Evolutionary conservation across 805 yeast genomes (phyloP).

Genomic region (Clavispora phyllophila): DNA sequence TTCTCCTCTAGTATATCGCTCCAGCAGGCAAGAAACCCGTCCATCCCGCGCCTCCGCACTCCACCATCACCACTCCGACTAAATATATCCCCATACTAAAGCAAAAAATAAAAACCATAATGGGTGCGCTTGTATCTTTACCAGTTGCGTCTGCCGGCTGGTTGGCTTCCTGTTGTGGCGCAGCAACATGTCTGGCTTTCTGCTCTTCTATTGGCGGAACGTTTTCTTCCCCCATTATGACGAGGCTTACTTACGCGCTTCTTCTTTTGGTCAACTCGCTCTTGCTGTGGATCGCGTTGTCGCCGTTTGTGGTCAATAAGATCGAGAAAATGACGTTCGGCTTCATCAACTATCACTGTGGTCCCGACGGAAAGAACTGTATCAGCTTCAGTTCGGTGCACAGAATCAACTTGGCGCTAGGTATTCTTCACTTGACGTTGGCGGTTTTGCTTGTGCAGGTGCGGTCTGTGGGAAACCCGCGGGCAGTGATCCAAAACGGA

Average conservation of each 20-base stretch:
- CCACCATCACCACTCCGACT: neutral
- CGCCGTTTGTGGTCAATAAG: conserved; percentile 70
- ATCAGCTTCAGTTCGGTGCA: conserved; percentile 92
- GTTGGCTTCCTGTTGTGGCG: conserved; percentile 23
- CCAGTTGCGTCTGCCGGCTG: conserved; percentile 11
- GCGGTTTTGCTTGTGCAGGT: conserved; percentile 70
- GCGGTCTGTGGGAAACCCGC: conserved; percentile 67
- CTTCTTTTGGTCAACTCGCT: conserved; percentile 73
- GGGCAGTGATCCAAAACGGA: conserved; percentile 85
- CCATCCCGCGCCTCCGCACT: neutral
- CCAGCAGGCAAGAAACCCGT: neutral
- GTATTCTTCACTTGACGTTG: conserved; percentile 66
- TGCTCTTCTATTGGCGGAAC: conserved; percentile 50
- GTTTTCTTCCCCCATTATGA: conserved; percentile 70
- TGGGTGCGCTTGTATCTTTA: conserved; percentile 16
- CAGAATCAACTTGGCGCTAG: conserved; percentile 83
- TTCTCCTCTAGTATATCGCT: too few species aligned
- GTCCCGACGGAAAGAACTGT: conserved; percentile 67
- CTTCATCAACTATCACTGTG: conserved; percentile 65
- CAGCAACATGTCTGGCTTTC: conserved; percentile 62
- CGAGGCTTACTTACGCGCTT: conserved; percentile 82
- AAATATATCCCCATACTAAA: neutral
- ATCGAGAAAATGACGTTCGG: conserved; percentile 71
- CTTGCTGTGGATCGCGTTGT: conserved; percentile 87
- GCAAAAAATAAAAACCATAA: neutral